A percentile compares a stretch with the other conserved stretches of the same genome.
phyloP scores from a whole-genome alignment of 352 stramenopile genomes.

The Pythium brachiatum region DNA sequence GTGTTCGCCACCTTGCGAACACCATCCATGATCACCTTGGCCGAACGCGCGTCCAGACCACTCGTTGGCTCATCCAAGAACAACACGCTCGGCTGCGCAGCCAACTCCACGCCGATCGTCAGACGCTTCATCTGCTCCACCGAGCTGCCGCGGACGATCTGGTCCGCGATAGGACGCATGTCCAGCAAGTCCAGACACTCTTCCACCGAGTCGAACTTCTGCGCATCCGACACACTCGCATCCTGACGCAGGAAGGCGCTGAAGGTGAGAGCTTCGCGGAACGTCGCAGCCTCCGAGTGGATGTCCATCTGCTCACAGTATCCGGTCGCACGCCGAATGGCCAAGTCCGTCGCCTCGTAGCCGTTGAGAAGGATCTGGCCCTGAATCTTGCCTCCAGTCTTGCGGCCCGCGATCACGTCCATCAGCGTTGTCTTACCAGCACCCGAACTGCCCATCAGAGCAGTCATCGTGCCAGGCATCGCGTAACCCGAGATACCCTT shows the following conservation, averaged over 20 bases:
- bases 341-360: slow-evolving; percentile 64
- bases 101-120: slow-evolving; percentile 85
- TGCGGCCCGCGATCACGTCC: slow-evolving; percentile 92
- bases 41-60: too few relatives aligned
- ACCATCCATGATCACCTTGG: too few relatives aligned
- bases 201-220: slow-evolving; percentile 36
- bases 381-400: slow-evolving; percentile 78
- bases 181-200: slow-evolving; percentile 37
- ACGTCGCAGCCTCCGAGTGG: too few relatives aligned
- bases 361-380: slow-evolving; percentile 89
- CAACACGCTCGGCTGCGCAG: too few relatives aligned
- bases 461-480: slow-evolving; percentile 46
- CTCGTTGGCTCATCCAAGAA: too few relatives aligned
- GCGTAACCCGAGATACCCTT: slow-evolving; percentile 48
- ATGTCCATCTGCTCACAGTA: too few relatives aligned
- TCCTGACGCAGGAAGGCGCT: too few relatives aligned
- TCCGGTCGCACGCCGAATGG: too few relatives aligned
- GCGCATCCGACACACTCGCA: too few relatives aligned
- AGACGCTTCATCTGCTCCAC: slow-evolving; percentile 36
- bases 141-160: slow-evolving; percentile 30
- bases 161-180: slow-evolving; percentile 31
- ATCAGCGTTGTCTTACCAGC: slow-evolving; percentile 93
- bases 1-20: too few relatives aligned
- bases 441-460: slow-evolving; percentile 63
- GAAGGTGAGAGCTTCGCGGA: too few relatives aligned